Base-by-base conservation (phyloP, 805 yeast species). In the Candida silvicultrix region DNA sequence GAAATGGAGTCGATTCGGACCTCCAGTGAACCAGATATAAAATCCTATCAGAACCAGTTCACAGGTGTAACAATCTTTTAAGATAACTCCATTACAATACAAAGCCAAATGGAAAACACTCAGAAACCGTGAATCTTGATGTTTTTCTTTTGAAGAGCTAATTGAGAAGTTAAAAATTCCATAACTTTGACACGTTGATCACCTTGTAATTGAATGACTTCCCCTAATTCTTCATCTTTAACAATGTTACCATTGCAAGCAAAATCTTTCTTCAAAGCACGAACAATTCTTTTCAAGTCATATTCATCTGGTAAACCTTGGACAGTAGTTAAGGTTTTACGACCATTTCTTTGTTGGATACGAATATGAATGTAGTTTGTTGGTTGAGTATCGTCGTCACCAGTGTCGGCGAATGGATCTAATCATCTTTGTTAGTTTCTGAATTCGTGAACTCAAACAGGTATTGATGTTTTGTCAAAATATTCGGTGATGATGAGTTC, bases 321-420 rank as follows among this genome's bases (percentile, higher is more conserved):
- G 52, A 92, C 98, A 38, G 99, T 92, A 56, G 99, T 92, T 67
- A 92, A 81, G 53, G 98, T 92, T 74, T 92, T 92, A 75, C 98
- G 90, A 67, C 99, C 99, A 76, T 94, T 92, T 78, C 99, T 92
- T 77, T 92, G 99, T 74, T 92, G 99, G 68, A 95, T 92, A 79
- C 99, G 95, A 69, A 92, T 85, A 73, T 90, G 99, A 71, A 92
- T 88, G 75, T 90, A 89, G 77, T 88, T 89, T 49, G 95, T 82
- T 65, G 95, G 86, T 74, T 92, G 92, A 60, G 96, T 85, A 70
- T 92, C 97, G 75, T 94, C 95, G 81, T 92, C 98, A 78, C 97
- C 98, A 74, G 97, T 90, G 73, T 92, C 99, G 83, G 98, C 97
- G 83, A 92, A 92, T 54, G 99, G 99, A 75, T 92, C 96, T 77